Base-by-base conservation (phyloP, 1,139 yeast species). In the Blastobotrys elegans region DNA sequence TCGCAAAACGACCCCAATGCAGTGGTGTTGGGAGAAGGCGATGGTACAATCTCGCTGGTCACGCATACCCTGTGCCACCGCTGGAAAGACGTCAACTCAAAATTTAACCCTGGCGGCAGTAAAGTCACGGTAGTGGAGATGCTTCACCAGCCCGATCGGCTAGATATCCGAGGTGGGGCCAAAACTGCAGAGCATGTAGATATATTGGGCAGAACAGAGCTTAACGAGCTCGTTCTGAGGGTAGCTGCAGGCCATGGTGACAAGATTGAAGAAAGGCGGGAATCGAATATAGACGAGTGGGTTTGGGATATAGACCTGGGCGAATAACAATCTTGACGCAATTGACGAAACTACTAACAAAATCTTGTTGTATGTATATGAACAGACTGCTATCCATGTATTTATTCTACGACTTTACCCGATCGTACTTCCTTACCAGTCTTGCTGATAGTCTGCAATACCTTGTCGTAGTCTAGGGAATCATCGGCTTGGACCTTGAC, bases 181-280 rank as follows among this genome's bases (percentile, higher is more conserved):
- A 86, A 86, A 62, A 92, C 97, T 1, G 97, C 98, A 0, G 98
- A 92, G 60, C 98, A 92, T 66, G 98, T 92, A 21, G 98, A 94
- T 64, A 89, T 92, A 49, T 72, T 92, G 43, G 98, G 98, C 1
- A 82, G 96, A 51, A 89, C 97, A 0, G 96, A 84, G 62, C 72
- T 92, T 63, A 92, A 92, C 63, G 97, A 92, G 61, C 70, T 90
- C 59, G 73, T 92, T 4, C 71, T 92, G 50, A 77, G 78, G 53
- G 90, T 92, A 20, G 97, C 90, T 2, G 75, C 88, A 40, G 98
- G 97, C 0, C 65, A 73, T 43, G 95, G 94, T 4, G 79, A 78
- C 42, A 64, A 70, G 18, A 85, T 92, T 49, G 70, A 77, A 44
- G 82, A 83, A 55, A 71, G 78, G 46, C 71, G 76, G 48, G 70